Base-by-base conservation (phyloP, 139 green algal genomes). In the Chlamydomonas asymmetrica region DNA sequence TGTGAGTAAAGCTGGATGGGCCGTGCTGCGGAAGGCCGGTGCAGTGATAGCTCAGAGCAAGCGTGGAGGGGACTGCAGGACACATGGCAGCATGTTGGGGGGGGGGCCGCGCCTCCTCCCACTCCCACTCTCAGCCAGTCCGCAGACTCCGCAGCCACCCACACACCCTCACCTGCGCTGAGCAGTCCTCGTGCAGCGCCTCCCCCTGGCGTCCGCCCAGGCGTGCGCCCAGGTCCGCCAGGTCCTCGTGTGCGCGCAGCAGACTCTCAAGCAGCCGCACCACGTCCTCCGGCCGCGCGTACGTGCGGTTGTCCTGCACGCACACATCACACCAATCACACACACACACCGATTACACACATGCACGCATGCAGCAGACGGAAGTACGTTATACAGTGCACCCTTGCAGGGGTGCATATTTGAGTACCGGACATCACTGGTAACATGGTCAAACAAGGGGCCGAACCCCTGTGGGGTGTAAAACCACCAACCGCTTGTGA, bases 241-340 rank as follows among this genome's bases (percentile, higher is more conserved):
- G 77, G 34, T 93, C 87, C n/a, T 75, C 68, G 35, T 80, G 73
- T 37, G 81, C 79, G 39, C 80, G 81, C 39, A 71, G 5, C 20
- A 90, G 72, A 2, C 64, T 41, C 60, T 94, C 86, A 25, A 88
- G 76, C 48, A 89, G 35, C 0, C 89, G 82, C 41, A 90, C 86
- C 63, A 93, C 71, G 23, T 95, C 88, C 78, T 96, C 90, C 34
- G 92, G 80, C 61, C 68, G 63, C 16, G 80, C 86, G 7, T 80
- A 59, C 29, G 85, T 84, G 62, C 91, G 73, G 67, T 85, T 83
- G 50, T 83, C 79, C 79, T 84, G 79, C 39, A 63, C 31, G 63
- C n/a, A n/a, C n/a, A n/a, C n/a, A n/a, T n/a, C n/a, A n/a, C n/a
- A n/a, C n/a, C n/a, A n/a, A n/a, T n/a, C n/a, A n/a, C n/a, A n/a